phyloP scores from a whole-genome alignment of 495 filamentous ascomycete genomes.

The Neurospora africana region DNA sequence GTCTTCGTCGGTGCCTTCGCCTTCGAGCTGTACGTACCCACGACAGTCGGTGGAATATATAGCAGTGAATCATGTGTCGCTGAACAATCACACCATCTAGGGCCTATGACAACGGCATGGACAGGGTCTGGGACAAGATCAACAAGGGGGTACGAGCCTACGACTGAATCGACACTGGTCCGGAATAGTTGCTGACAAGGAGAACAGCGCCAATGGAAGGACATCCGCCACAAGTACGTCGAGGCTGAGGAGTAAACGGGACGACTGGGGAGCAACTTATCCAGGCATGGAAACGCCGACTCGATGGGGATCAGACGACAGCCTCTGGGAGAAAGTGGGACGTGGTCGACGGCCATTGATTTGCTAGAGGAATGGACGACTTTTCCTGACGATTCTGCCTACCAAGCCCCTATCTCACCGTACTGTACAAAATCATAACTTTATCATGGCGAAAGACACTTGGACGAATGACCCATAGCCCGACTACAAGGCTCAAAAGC shows the following conservation, averaged over 20 bases:
- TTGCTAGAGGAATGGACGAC: neutral
- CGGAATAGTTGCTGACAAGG: constrained; percentile 18
- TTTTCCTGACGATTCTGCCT: neutral
- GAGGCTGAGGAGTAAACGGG: constrained; percentile 34
- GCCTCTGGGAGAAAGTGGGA: neutral
- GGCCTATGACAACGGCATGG: constrained; percentile 62
- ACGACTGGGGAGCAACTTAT: neutral
- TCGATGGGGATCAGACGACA: neutral
- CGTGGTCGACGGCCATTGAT: neutral
- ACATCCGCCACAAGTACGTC: constrained; percentile 84
- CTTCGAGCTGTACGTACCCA: constrained; percentile 72
- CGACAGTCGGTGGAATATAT: neutral
- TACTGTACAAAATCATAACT: neutral
- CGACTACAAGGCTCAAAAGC: neutral
- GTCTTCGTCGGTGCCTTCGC: constrained; percentile 84
- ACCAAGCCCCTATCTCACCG: neutral
- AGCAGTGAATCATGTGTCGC: constrained; percentile 3
- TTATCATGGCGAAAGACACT: neutral
- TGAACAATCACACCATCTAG: constrained; percentile 36
- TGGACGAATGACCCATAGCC: neutral
- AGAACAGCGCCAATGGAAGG: constrained; percentile 96
- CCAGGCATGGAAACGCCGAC: neutral
- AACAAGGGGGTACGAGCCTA: constrained; percentile 65
- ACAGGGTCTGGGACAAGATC: constrained; percentile 76
- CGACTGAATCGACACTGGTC: neutral